phyloP scores from a whole-genome alignment of 495 filamentous ascomycete genomes.

The Penicillium canariense region DNA sequence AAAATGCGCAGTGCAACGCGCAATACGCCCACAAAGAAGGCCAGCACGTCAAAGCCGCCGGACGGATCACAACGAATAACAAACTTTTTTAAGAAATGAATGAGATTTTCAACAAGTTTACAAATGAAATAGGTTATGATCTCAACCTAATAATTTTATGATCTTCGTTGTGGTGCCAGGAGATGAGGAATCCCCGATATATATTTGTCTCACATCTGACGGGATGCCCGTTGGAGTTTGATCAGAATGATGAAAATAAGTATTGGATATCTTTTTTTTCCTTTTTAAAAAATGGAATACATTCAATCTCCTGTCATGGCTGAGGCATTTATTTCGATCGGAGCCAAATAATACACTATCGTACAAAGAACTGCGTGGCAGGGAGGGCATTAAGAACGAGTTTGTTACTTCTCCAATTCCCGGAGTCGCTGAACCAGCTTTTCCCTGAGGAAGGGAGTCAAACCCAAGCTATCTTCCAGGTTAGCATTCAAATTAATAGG shows the following conservation, averaged over 20 bases:
- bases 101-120: constrained; percentile 26
- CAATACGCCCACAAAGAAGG: constrained; percentile 47
- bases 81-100: constrained; percentile 68
- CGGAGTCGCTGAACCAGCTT: constrained; percentile 52
- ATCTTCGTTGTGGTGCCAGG: neutral
- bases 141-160: neutral
- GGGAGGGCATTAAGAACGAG: neutral
- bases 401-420: constrained; percentile 28
- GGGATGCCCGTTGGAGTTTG: too few relatives aligned
- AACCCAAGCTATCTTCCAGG: constrained; percentile 41
- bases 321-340: neutral
- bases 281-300: neutral
- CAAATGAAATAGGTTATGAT: too few relatives aligned
- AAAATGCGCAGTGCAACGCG: constrained; percentile 40
- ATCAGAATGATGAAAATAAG: too few relatives aligned
- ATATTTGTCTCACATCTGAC: neutral
- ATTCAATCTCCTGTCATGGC: neutral
- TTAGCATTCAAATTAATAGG: constrained; percentile 16
- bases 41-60: constrained; percentile 44
- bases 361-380: constrained; percentile 15
- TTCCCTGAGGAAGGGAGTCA: constrained; percentile 56
- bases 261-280: too few relatives aligned
- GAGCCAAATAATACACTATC: constrained; percentile 16
- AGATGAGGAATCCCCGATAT: neutral
- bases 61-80: constrained; percentile 78